Evolutionary conservation across 495 filamentous ascomycete genomes (phyloP).

Genomic region (Symbiotaphrina buchneri): DNA sequence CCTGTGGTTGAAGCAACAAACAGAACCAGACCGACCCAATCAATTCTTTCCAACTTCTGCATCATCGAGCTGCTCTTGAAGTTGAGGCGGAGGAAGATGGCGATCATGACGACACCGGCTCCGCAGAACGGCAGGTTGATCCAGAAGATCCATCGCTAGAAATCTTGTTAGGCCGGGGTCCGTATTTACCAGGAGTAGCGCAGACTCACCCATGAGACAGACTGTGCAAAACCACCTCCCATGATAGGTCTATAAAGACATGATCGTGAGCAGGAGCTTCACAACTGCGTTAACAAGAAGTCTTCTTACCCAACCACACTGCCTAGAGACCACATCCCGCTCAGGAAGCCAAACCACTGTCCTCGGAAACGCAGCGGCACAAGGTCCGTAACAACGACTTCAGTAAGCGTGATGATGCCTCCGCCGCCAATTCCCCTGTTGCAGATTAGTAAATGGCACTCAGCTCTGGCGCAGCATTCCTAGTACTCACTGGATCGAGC

Average conservation of each 20-base stretch:
- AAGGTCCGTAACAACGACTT: conserved; percentile 16
- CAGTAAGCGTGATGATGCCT: conserved; percentile 12
- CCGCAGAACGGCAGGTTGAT: conserved; percentile 18
- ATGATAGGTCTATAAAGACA: conserved; percentile 7
- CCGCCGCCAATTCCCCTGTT: conserved; percentile 15
- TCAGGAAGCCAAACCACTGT: conserved; percentile 12
- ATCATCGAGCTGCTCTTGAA: conserved; percentile 8
- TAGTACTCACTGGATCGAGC: conserved; percentile 15
- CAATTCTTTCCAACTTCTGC: conserved; percentile 10
- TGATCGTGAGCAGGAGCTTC: background rate
- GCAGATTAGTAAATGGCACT: too few relatives aligned
- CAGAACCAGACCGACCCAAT: conserved; percentile 19
- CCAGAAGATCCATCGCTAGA: conserved; percentile 15
- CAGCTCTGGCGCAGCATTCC: too few relatives aligned
- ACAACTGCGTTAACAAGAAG: too few relatives aligned
- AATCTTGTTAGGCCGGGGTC: background rate
- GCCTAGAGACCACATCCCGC: conserved; percentile 1
- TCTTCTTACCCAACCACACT: conserved; percentile 2
- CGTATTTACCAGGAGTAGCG: background rate
- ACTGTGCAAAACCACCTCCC: conserved; percentile 8
- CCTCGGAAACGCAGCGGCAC: conserved; percentile 9
- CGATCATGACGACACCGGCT: conserved; percentile 10
- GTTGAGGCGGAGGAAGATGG: conserved; percentile 8
- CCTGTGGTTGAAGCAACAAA: conserved; percentile 22
- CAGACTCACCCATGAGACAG: conserved; percentile 5